Evolutionary conservation across 192 early-diverging fungal genomes (phyloP).

Genomic region (Backusella mclennaniae): DNA sequence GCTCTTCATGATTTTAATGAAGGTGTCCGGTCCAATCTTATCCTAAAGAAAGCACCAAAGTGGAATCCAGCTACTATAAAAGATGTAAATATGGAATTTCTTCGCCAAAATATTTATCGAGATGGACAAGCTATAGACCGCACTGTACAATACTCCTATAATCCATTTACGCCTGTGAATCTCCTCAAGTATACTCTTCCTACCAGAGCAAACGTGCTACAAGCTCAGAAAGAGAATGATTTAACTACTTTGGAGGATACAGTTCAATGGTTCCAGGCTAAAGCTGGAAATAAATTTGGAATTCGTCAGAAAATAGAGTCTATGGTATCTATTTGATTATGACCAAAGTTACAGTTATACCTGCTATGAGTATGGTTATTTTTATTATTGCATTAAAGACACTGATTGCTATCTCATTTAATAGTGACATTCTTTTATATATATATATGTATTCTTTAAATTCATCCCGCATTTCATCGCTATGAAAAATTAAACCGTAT

Average conservation of each 20-base stretch:
- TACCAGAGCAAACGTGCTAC: slow-evolving; percentile 57
- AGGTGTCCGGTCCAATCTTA: slow-evolving; percentile 79
- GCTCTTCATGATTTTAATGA: slow-evolving; percentile 78
- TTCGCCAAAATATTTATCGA: slow-evolving; percentile 46
- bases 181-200: slow-evolving; percentile 59
- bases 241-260: slow-evolving; percentile 42
- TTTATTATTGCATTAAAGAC: no score
- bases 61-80: slow-evolving; percentile 72
- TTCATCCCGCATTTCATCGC: no score
- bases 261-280: slow-evolving; percentile 55
- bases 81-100: slow-evolving; percentile 41
- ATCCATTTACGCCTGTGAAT: slow-evolving; percentile 48
- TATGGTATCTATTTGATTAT: slow-evolving; percentile 19
- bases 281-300: slow-evolving; percentile 62
- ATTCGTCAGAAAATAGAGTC: slow-evolving; percentile 61
- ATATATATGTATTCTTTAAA: no score
- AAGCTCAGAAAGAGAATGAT: slow-evolving; percentile 28
- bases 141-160: slow-evolving; percentile 34
- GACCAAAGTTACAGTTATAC: no score
- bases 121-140: slow-evolving; percentile 8
- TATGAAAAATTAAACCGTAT: no score
- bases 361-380: no score
- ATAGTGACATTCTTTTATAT: no score
- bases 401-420: no score
- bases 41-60: slow-evolving; percentile 64